These are phyloP conservation scores for Colletotrichum sp. DNA, from an alignment of 2,329 filamentous ascomycete genomes.

Conservation along the genomic window DNA sequence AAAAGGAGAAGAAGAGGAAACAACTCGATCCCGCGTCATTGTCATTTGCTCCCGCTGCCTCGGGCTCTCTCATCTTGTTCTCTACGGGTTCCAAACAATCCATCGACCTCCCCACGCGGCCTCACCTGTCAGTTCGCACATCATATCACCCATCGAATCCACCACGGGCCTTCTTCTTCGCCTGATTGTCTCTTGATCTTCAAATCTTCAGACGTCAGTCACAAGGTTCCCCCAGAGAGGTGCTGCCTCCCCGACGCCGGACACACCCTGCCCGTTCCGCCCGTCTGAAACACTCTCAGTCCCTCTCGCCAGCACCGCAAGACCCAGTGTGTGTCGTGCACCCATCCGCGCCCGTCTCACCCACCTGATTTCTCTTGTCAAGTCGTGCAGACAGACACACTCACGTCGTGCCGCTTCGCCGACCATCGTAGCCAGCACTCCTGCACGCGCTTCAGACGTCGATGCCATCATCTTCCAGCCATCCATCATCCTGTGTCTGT, in stretches of 20 bases:
- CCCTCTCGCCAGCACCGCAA: slow-evolving; percentile 16
- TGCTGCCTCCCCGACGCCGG: slow-evolving; percentile 21
- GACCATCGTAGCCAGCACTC: not conserved
- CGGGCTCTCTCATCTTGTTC: not conserved
- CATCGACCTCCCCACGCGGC: slow-evolving; percentile 9
- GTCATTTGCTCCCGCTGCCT: not conserved
- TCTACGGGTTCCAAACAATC: not conserved
- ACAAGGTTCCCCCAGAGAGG: slow-evolving; percentile 11
- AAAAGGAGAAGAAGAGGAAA: not conserved
- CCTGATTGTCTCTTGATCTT: slow-evolving; percentile 28
- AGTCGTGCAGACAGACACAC: not conserved
- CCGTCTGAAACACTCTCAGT: slow-evolving; percentile 45
- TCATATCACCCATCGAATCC: slow-evolving; percentile 6
- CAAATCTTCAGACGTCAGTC: slow-evolving; percentile 21
- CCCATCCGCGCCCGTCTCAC: slow-evolving; percentile 14
- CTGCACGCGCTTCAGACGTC: not conserved
- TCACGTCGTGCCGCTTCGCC: not conserved
- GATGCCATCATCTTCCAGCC: slow-evolving; percentile 5
- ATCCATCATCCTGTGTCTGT: not conserved
- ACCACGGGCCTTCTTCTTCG: slow-evolving; percentile 7
- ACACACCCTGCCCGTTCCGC: slow-evolving; percentile 30
- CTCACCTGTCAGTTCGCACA: slow-evolving; percentile 21
- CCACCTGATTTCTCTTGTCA: slow-evolving; percentile 5
- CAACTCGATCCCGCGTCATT: not conserved
- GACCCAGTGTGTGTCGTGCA: slow-evolving; percentile 20